A percentile compares a stretch with the other conserved stretches of the same genome.
These are phyloP conservation scores for Psilocybe tampanensis DNA, from an alignment of 768 basidiomycete species.

Conservation along the genomic window DNA sequence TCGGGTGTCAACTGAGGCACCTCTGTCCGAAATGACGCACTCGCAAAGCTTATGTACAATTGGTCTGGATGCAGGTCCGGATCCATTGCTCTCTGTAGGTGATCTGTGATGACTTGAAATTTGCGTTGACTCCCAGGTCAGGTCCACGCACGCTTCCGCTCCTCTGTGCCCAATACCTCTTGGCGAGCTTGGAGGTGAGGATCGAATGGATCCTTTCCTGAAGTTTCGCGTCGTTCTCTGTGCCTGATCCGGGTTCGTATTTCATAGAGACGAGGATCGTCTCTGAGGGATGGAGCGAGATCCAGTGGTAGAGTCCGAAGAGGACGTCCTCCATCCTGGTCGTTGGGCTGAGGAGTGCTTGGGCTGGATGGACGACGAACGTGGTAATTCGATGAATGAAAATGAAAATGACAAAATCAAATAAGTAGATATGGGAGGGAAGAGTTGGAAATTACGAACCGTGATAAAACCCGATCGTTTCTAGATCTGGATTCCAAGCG, in stretches of 20 bases:
- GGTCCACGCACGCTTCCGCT: slow-evolving; percentile 34
- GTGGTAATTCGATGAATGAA: background rate
- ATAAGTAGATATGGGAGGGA: background rate
- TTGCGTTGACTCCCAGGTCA: slow-evolving; percentile 41
- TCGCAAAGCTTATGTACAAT: slow-evolving; percentile 50
- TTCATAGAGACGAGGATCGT: slow-evolving; percentile 53
- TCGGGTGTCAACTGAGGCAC: slow-evolving; percentile 34
- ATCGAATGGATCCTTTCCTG: slow-evolving; percentile 43
- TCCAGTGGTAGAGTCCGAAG: slow-evolving; percentile 52
- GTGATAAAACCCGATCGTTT: slow-evolving; percentile 52
- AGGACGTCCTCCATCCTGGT: slow-evolving; percentile 52
- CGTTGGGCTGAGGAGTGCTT: slow-evolving; percentile 43
- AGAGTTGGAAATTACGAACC: slow-evolving; percentile 27
- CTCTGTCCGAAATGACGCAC: slow-evolving; percentile 40
- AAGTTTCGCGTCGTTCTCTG: slow-evolving; percentile 41
- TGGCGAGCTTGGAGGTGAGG: slow-evolving; percentile 38
- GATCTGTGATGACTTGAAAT: slow-evolving; percentile 38
- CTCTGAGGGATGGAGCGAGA: slow-evolving; percentile 51
- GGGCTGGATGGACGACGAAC: slow-evolving; percentile 23
- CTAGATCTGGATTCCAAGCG: slow-evolving; percentile 51
- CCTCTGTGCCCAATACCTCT: slow-evolving; percentile 47
- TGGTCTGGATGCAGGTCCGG: slow-evolving; percentile 36
- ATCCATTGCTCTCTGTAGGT: slow-evolving; percentile 41
- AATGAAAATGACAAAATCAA: background rate
- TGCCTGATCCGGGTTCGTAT: slow-evolving; percentile 48